Evolutionary conservation across 768 basidiomycete genomes (phyloP).

Genomic region (Pisolithus marmoratus): DNA sequence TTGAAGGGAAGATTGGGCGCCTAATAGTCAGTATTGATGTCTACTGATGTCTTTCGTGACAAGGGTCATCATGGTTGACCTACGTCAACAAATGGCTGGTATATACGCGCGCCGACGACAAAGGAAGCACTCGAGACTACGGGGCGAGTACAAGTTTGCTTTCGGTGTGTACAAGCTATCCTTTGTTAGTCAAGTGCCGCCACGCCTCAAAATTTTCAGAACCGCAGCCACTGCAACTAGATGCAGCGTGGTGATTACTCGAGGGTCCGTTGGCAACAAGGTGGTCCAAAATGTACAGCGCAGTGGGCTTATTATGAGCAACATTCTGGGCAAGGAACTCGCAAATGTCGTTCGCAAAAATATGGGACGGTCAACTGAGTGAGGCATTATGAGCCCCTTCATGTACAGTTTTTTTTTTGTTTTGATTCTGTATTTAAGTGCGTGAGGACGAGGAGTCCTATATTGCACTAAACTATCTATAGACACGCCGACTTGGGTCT

Average conservation of each 20-base stretch:
- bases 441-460: no score
- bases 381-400: slow-evolving; percentile 65
- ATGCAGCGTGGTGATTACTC: slow-evolving; percentile 44
- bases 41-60: not conserved
- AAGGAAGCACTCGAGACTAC: slow-evolving; percentile 53
- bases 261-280: slow-evolving; percentile 39
- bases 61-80: not conserved
- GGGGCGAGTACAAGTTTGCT: slow-evolving; percentile 63
- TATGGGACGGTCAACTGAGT: slow-evolving; percentile 60
- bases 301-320: not conserved
- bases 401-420: no score
- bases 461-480: no score
- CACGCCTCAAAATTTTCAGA: slow-evolving; percentile 30
- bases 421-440: no score
- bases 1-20: slow-evolving; percentile 71
- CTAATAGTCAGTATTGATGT: slow-evolving; percentile 47
- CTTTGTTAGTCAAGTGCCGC: not conserved
- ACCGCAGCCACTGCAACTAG: slow-evolving; percentile 66
- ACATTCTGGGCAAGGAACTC: slow-evolving; percentile 58
- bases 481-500: no score
- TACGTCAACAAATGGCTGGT: slow-evolving; percentile 42
- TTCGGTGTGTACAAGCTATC: slow-evolving; percentile 44
- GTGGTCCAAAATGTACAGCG: slow-evolving; percentile 50
- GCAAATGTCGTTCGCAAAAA: slow-evolving; percentile 53
- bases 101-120: slow-evolving; percentile 65